Evolutionary conservation across 2,329 filamentous ascomycete species (phyloP).

Genomic region (Aureobasidium zeae): DNA sequence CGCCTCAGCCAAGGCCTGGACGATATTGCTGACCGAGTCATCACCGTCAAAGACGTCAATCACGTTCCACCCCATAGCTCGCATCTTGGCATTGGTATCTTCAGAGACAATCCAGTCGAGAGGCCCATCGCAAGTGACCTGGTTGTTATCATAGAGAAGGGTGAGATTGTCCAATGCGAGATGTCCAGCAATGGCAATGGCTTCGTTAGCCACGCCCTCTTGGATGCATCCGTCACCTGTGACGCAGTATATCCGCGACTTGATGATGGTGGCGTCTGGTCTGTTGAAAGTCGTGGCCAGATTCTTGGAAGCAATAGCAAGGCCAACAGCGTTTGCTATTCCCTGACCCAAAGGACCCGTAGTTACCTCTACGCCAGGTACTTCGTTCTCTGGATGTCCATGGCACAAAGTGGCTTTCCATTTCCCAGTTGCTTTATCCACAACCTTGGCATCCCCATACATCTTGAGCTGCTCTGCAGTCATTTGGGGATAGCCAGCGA

Average conservation of each 20-base stretch:
- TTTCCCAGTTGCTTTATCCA: conserved; percentile 29
- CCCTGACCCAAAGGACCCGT: conserved; percentile 52
- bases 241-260: conserved; percentile 49
- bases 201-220: conserved; percentile 50
- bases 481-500: conserved; percentile 47
- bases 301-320: conserved; percentile 50
- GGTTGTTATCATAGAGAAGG: conserved; percentile 53
- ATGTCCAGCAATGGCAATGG: conserved; percentile 49
- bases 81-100: conserved; percentile 51
- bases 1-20: conserved; percentile 39
- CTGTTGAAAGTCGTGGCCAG: conserved; percentile 46
- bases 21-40: conserved; percentile 42
- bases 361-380: conserved; percentile 50
- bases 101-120: conserved; percentile 48
- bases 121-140: conserved; percentile 50
- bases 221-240: conserved; percentile 50
- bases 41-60: conserved; percentile 46
- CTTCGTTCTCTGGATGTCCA: conserved; percentile 50
- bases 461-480: conserved; percentile 49
- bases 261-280: conserved; percentile 40
- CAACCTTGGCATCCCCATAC: conserved; percentile 38
- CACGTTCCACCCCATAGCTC: conserved; percentile 48
- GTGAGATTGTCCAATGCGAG: conserved; percentile 48
- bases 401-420: conserved; percentile 38
- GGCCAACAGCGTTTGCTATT: conserved; percentile 51